Evolutionary conservation across 257 asterid genomes (phyloP).

Genomic region (Rhazya stricta): DNA sequence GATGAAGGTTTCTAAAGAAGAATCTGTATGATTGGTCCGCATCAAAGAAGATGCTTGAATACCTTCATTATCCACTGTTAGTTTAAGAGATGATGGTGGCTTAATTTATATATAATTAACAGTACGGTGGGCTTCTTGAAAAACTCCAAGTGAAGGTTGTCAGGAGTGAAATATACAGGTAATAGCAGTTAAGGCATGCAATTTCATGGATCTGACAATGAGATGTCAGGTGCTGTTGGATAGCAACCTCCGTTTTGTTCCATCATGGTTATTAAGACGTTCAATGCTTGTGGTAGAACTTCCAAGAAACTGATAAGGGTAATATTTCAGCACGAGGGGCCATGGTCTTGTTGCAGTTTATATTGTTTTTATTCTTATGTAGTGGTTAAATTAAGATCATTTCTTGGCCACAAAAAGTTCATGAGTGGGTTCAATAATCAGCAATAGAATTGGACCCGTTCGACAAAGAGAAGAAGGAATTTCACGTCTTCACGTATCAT

Average conservation of each 20-base stretch:
- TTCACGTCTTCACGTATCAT: background rate
- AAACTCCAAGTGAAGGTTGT: slow-evolving; percentile 1
- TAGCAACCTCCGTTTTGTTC: slow-evolving; percentile 6
- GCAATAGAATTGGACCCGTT: background rate
- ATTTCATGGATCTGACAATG: background rate
- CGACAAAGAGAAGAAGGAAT: background rate
- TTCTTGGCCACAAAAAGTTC: background rate
- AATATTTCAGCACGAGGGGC: background rate
- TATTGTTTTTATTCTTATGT: background rate
- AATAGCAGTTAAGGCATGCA: background rate
- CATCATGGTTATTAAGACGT: slow-evolving; percentile 2
- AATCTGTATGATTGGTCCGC: slow-evolving; percentile 7
- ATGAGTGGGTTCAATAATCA: background rate
- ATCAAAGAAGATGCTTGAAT: slow-evolving; percentile 7
- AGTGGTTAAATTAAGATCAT: slow-evolving; percentile 1
- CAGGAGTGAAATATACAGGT: slow-evolving; percentile 8
- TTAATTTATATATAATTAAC: background rate
- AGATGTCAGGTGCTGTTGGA: background rate
- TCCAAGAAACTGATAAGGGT: background rate
- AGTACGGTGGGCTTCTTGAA: slow-evolving; percentile 5
- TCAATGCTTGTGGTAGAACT: slow-evolving; percentile 2
- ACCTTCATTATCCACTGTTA: background rate
- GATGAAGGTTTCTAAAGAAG: slow-evolving; percentile 7
- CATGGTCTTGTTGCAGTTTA: slow-evolving; percentile 1
- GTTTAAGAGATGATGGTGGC: background rate